Percentiles rank a stretch among this genome's conserved stretches.
Evolutionary conservation across 78 protist genomes (phyloP).

Genomic region (Isochrysis galbana): DNA sequence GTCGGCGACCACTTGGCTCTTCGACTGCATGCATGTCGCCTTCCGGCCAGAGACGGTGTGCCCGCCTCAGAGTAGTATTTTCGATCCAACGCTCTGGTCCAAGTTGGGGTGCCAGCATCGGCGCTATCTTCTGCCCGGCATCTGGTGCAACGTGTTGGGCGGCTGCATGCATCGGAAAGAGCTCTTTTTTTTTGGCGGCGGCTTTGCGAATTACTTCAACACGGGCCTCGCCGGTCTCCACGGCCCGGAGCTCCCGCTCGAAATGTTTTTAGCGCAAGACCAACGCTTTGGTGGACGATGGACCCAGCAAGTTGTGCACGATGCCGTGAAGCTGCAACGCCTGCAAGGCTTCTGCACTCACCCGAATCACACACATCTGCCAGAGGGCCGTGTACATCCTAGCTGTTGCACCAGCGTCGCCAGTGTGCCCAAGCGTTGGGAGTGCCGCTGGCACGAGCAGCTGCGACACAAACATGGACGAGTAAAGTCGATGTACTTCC

Average conservation of each 20-base stretch:
- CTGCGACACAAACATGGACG: neutral
- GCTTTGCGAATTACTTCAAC: neutral
- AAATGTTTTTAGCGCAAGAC: neutral
- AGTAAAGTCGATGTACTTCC: neutral
- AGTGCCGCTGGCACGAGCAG: constrained; percentile 22
- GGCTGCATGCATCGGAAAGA: neutral
- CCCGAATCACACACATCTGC: neutral
- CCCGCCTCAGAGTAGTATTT: neutral
- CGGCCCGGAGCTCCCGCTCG: neutral
- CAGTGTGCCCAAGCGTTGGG: neutral
- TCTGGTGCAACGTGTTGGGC: neutral
- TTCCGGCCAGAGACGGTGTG: neutral
- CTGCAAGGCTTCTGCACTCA: neutral
- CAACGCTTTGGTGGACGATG: neutral
- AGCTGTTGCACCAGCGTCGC: neutral
- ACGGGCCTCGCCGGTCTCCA: neutral
- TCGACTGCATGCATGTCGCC: constrained; percentile 16
- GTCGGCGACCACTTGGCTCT: constrained; percentile 10
- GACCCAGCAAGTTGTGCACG: neutral
- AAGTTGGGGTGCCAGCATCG: neutral
- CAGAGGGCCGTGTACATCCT: constrained; percentile 1
- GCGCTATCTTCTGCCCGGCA: neutral
- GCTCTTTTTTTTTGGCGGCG: constrained; percentile 1
- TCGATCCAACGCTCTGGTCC: neutral
- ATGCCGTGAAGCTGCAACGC: neutral